These are phyloP conservation scores for Graphiopsis chlorocephala DNA, from an alignment of 2,329 filamentous ascomycete species.

Conservation along the genomic window DNA sequence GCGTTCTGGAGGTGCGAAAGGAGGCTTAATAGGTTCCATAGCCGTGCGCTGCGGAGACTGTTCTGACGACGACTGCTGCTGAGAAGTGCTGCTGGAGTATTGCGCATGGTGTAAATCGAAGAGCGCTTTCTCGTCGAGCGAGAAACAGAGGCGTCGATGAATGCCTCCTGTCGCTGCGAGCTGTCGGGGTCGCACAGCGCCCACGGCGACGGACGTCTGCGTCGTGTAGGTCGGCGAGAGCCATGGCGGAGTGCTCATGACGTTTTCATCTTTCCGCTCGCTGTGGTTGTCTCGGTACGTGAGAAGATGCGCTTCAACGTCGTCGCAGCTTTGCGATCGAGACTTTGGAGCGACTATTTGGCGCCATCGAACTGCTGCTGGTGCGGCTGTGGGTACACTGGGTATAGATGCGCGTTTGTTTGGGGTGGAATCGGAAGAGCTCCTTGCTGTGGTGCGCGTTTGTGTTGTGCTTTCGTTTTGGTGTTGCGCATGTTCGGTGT, in stretches of 20 bases:
- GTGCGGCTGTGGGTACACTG: neutral
- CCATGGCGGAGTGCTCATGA: neutral
- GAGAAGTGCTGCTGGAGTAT: constrained; percentile 9
- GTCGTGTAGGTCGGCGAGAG: neutral
- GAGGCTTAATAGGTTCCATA: constrained; percentile 20
- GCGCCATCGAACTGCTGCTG: neutral
- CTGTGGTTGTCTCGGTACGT: neutral
- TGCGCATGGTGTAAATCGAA: constrained; percentile 10
- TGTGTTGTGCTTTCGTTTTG: neutral
- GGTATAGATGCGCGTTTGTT: neutral
- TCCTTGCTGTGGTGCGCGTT: neutral
- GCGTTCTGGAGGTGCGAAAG: constrained; percentile 25
- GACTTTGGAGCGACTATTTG: neutral
- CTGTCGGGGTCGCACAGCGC: neutral
- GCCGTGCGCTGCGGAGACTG: constrained; percentile 7
- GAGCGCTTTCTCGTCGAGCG: constrained; percentile 24
- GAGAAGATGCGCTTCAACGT: neutral
- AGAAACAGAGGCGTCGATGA: constrained; percentile 21
- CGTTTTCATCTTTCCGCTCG: neutral
- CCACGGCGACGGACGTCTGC: neutral
- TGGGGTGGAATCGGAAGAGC: neutral
- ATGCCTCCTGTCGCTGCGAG: constrained; percentile 7
- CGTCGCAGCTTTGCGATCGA: neutral
- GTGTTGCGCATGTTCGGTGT: neutral
- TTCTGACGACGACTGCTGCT: neutral